Evolutionary conservation across 768 basidiomycete genomes (phyloP), one percentile per base, ranked within the genome.

Genomic region (Paxillus rubicundulus): DNA sequence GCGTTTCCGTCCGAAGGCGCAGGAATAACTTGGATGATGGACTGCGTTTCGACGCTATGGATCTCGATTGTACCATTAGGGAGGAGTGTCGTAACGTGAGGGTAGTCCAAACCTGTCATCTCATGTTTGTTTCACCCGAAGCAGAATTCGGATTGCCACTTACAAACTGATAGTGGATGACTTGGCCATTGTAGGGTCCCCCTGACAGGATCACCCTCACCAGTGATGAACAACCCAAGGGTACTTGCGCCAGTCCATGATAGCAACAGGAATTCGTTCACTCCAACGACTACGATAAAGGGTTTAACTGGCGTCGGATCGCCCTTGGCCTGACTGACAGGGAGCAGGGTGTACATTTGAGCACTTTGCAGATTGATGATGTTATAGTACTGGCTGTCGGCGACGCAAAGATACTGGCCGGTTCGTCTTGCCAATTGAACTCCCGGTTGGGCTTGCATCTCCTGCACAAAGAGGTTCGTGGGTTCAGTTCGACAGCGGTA

Each of bases 111-210:
- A 53, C 83, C 91, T 91, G 58, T 39, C 20, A 36, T 24, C 14
- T 9, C 43, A 10, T 27, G 41, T 50, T n/a, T 38, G 34, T 52
- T 27, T 48, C 53, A 17, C 28, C 21, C n/a, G 20, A 42, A 32
- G 13, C 28, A 42, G 20, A 40, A 9, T 17, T n/a, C 7, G 36
- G 8, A 42, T 40, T 18, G 36, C 4, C 33, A 81, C 88, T 63
- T 62, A 94, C 92, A 85, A 34, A 92, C 72, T 17, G 84, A 79
- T 20, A 82, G 72, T 0, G 93, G 91, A 73, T 95, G 85, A 45
- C 74, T 80, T 3, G 83, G 78, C 91, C 92, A 97, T 64, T 92
- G 82, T 40, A 97, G 72, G 2, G 94, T 95, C 2, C 93, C 93
- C 42, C 94, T 79, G 8, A 92, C 86, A 5, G 95, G 92, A 67